Evolutionary conservation across 805 yeast genomes (phyloP).

Genomic region (Yamadazyma insecticola): DNA sequence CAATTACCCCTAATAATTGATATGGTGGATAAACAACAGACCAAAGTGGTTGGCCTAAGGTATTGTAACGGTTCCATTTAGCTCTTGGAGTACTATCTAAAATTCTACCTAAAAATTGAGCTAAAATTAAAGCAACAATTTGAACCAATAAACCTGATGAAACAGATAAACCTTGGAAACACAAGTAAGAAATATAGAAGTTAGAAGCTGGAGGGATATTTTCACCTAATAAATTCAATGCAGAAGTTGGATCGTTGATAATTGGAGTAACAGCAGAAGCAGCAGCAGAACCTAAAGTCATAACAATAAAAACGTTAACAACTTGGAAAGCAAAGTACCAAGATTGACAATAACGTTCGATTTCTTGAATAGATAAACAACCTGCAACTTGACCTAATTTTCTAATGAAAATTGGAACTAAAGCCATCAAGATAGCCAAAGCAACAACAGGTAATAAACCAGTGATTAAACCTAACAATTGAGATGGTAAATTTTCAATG

Average conservation of each 20-base stretch:
- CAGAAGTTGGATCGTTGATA: conserved; percentile 58
- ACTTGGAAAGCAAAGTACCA: conserved; percentile 92
- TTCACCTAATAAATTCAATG: conserved; percentile 68
- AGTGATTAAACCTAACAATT: conserved; percentile 58
- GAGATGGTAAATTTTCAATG: conserved; percentile 51
- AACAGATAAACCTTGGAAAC: conserved; percentile 75
- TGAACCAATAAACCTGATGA: conserved; percentile 78
- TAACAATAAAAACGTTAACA: conserved; percentile 80
- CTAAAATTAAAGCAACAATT: conserved; percentile 65
- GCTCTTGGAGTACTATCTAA: conserved; percentile 89
- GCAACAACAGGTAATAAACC: conserved; percentile 66
- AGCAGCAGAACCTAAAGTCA: conserved; percentile 79
- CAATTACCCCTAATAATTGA: conserved; percentile 69
- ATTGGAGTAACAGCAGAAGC: conserved; percentile 74
- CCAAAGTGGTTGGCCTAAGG: conserved; percentile 66
- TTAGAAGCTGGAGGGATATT: conserved; percentile 88
- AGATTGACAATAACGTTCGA: conserved; percentile 78
- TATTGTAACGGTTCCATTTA: conserved; percentile 75
- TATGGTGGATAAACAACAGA: conserved; percentile 78
- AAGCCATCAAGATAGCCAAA: conserved; percentile 59
- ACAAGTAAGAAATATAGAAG: conserved; percentile 79
- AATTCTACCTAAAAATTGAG: conserved; percentile 62
- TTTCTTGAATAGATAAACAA: conserved; percentile 59
- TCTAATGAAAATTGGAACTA: conserved; percentile 63
- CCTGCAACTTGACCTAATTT: conserved; percentile 73